A percentile compares a stretch with the other conserved stretches of the same genome.
phyloP scores from a whole-genome alignment of 805 yeast species.

The Candida awuae region DNA sequence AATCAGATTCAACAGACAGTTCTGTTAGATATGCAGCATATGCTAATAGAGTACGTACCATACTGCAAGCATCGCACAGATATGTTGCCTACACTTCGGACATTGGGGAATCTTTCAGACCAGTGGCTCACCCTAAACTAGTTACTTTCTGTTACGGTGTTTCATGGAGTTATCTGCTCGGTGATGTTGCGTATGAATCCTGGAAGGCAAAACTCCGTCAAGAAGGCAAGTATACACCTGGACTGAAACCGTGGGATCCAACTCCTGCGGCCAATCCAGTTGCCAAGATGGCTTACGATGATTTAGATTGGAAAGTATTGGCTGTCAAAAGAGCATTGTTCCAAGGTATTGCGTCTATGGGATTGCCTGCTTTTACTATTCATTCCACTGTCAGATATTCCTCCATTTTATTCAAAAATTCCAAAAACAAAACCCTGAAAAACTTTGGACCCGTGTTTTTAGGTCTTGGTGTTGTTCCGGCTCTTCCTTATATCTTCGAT shows the following conservation, averaged over 20 bases:
- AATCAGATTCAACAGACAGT: constrained; percentile 20
- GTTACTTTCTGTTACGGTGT: constrained; percentile 63
- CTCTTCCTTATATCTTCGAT: constrained; percentile 70
- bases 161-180: constrained; percentile 68
- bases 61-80: constrained; percentile 64
- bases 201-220: constrained; percentile 64
- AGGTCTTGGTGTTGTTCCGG: constrained; percentile 71
- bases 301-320: constrained; percentile 59
- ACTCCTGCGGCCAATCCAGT: constrained; percentile 35
- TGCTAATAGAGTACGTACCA: constrained; percentile 66
- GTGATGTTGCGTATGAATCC: constrained; percentile 65
- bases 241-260: constrained; percentile 60
- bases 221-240: constrained; percentile 55
- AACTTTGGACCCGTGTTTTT: constrained; percentile 72
- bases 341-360: constrained; percentile 80
- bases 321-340: constrained; percentile 67
- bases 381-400: constrained; percentile 70
- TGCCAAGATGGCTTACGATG: constrained; percentile 32
- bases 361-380: constrained; percentile 78
- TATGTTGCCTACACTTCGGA: constrained; percentile 84
- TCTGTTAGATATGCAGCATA: constrained; percentile 71
- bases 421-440: constrained; percentile 37
- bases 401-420: constrained; percentile 50
- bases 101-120: constrained; percentile 80
- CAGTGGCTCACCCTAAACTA: constrained; percentile 63